Evolutionary conservation across 768 basidiomycete genomes (phyloP), one percentile per base, ranked within the genome.

Genomic region (Tricholoma bakamatsutake): DNA sequence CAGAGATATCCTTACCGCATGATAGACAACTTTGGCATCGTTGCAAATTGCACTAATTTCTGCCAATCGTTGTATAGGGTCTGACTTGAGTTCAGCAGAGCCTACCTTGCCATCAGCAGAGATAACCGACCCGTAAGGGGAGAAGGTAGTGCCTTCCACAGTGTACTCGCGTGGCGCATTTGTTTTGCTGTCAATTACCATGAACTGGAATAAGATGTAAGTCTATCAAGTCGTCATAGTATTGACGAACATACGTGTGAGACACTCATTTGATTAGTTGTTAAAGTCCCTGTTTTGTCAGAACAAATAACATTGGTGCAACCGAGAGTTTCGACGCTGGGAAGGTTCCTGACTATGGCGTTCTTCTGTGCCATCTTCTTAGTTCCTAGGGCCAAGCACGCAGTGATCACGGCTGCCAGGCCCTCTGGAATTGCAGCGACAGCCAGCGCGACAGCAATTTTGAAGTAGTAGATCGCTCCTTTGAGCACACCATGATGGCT

Each of bases 361-460:
- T 98, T 97, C 74, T 95, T 90, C 77, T 97, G 90, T 0, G 96
- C 95, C 96, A 99, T 99, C 72, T 97, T 98, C 76, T 97, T 94
- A 15, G 96, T 98, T 17, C 96, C 97, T 12, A 99, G 79, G 9
- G 97, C 95, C 37, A 99, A 73, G 71, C 95, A 98, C 9, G 94
- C 94, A 7, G 96, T 99, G 66, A 98, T 97, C 56, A 99, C 96
- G 50, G 94, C 95, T 34, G 96, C 94, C n/a, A 99, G 75, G 57
- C 96, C 96, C 72, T 99, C 96, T 0, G 97, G 96, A 66, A 98
- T 99, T 39, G 96, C 96, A 56, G 96, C 96, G 39, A 99, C 96
- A n/a, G 97, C 96, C 45, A 99, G 77, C 4, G 97, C 94, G 43
- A 99, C 97, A 34, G 96, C 96, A 67, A 99, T 98, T 75, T 99